Evolutionary conservation across 176 grass and related monocot genomes (phyloP), one percentile per base, ranked within the genome.

Genomic region (Aegilops speltoides): DNA sequence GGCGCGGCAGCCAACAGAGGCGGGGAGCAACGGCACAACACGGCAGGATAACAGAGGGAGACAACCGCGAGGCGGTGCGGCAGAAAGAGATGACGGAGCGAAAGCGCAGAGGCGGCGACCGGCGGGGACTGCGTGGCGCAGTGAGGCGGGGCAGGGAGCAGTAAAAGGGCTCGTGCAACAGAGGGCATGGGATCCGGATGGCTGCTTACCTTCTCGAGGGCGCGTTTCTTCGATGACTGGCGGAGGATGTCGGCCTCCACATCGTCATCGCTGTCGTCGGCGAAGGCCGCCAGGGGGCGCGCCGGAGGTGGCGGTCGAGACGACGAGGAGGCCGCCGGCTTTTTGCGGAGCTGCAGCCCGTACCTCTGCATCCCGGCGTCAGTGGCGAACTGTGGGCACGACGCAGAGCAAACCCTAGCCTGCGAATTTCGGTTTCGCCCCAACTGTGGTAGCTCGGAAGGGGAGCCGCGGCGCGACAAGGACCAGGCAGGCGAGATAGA

Each of bases 191-290:
- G 80, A 77, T 79, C 69, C 46, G 26, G 6, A 11, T 38, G 8
- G 15, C 10, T 38, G 23, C 2, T 79, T 88, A 98, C 97, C 94
- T 96, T 98, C 89, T 96, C 69, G 14, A 91, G 90, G 79, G 90
- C 80, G 61, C 92, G 89, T 65, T 90, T 93, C 79, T 99, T 98
- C 9, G 90, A 79, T 10, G 90, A 87, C 59, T 99, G 92, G 20
- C 94, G 92, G 73, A 95, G 93, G 82, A 98, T 98, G n/a, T 98
- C 94, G 31, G 78, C 73, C 85, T 98, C 97, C 4, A 96, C 85
- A 28, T 96, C 97, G 14, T 96, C 92, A 13, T 96, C 96, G 14
- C 89, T 90, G 22, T 95, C 91, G 14, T 72, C 88, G 9, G 90
- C 94, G 80, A 96, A 96, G 20, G 91, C 92, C 12, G 90, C 63